Conservation (phyloP, 2,329 filamentous ascomycete species). For the Cladosporium sp. region DNA sequence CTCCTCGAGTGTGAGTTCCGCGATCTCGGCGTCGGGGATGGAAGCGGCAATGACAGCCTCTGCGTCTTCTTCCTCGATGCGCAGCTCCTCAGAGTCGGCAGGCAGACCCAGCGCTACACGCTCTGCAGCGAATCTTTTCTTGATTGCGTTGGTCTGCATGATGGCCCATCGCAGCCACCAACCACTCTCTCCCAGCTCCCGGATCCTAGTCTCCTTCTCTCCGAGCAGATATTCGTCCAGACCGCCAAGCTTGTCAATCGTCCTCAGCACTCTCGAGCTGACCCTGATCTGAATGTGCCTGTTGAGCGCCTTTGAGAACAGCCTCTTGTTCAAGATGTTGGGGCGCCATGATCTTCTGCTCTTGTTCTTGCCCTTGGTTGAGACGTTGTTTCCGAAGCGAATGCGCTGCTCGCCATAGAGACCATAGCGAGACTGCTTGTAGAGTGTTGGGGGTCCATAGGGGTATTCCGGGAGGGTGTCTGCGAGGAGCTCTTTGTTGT, state of each 20-base stretch:
- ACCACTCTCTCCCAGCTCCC: constrained; percentile 83
- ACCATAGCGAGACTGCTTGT: constrained; percentile 74
- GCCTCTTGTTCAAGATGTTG: constrained; percentile 67
- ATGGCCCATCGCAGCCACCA: constrained; percentile 90
- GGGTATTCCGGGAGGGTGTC: constrained; percentile 61
- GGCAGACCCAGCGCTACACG: constrained; percentile 67
- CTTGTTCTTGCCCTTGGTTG: constrained; percentile 67
- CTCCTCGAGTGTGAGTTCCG: constrained; percentile 23
- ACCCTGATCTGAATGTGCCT: constrained; percentile 68
- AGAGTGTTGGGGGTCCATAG: constrained; percentile 67
- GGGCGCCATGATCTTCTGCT: constrained; percentile 73
- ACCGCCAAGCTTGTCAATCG: constrained; percentile 80
- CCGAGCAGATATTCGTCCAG: constrained; percentile 90
- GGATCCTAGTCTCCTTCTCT: constrained; percentile 73
- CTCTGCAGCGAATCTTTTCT: constrained; percentile 66
- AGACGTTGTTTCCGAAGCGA: constrained; percentile 78
- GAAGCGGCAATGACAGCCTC: constrained; percentile 23
- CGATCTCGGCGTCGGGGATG: constrained; percentile 25
- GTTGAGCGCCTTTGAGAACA: constrained; percentile 66
- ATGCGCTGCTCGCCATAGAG: constrained; percentile 63
- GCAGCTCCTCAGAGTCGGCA: constrained; percentile 23
- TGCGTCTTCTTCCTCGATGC: constrained; percentile 26
- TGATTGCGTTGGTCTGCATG: constrained; percentile 74
- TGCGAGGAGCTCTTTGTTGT: constrained; percentile 35
- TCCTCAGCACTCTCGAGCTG: constrained; percentile 64